Conservation (phyloP, 2,329 filamentous ascomycete genomes). For the Neurospora sp. region DNA sequence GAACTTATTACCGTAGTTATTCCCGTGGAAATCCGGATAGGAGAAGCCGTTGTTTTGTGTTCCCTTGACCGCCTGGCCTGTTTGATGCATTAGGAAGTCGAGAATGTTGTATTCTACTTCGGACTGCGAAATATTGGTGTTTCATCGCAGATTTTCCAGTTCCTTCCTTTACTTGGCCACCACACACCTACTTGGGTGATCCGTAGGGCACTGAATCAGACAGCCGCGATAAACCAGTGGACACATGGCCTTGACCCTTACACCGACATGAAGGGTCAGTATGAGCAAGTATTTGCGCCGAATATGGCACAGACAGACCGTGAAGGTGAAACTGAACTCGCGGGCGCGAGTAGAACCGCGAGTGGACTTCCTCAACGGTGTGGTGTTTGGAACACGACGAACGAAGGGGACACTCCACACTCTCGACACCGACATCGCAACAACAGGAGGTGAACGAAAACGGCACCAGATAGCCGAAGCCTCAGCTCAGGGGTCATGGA, state of each 20-base stretch:
- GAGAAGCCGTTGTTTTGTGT: neutral
- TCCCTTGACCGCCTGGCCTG: neutral
- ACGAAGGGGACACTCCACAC: neutral
- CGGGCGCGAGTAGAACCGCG: neutral
- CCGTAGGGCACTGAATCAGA: neutral
- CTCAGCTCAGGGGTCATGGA: neutral
- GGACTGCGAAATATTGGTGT: neutral
- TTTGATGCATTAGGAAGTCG: neutral
- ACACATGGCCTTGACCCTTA: neutral
- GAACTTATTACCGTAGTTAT: neutral
- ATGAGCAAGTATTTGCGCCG: neutral
- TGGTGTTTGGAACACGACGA: neutral
- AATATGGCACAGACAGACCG: neutral
- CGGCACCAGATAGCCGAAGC: neutral
- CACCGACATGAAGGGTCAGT: neutral
- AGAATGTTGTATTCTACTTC: neutral
- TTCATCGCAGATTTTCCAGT: neutral
- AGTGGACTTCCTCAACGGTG: neutral
- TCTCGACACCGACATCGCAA: neutral
- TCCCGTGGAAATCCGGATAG: neutral
- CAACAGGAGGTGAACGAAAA: neutral
- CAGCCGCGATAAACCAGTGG: neutral
- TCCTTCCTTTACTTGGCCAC: neutral
- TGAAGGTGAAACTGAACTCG: neutral
- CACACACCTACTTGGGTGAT: neutral